Evolutionary conservation across 495 filamentous ascomycete species (phyloP).

Genomic region (Tetracladium setigerum): DNA sequence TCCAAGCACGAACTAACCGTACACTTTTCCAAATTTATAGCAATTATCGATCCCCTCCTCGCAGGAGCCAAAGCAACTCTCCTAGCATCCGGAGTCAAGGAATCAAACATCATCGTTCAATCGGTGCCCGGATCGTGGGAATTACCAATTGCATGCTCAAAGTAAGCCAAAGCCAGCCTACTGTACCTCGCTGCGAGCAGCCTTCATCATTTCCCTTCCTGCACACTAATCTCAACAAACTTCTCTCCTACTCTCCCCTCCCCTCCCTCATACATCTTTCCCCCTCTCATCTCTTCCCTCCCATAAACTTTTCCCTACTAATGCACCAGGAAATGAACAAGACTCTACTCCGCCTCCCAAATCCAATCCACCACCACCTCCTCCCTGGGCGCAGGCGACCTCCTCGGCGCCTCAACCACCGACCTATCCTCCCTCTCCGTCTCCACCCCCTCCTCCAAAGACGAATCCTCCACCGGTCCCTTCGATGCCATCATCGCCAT

Average conservation of each 20-base stretch:
- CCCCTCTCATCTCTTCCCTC: not conserved
- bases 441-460: not conserved
- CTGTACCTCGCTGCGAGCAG: too few species aligned
- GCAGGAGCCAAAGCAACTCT: conserved; percentile 60
- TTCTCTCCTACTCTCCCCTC: not conserved
- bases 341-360: conserved; percentile 81
- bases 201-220: conserved; percentile 8
- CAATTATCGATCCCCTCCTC: conserved; percentile 68
- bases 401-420: conserved; percentile 58
- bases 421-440: conserved; percentile 40
- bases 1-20: too few species aligned
- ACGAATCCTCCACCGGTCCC: conserved; percentile 23
- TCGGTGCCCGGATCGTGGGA: conserved; percentile 93
- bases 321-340: conserved; percentile 31
- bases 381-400: conserved; percentile 61
- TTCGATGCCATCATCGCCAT: conserved; percentile 95
- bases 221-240: not conserved
- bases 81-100: conserved; percentile 64
- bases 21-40: not conserved
- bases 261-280: not conserved
- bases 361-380: conserved; percentile 65
- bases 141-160: conserved; percentile 23
- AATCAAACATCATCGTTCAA: conserved; percentile 81
- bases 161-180: too few species aligned
- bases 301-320: not conserved